Conservation (phyloP, 2,329 filamentous ascomycete species). For the Erysiphe pulchra region DNA sequence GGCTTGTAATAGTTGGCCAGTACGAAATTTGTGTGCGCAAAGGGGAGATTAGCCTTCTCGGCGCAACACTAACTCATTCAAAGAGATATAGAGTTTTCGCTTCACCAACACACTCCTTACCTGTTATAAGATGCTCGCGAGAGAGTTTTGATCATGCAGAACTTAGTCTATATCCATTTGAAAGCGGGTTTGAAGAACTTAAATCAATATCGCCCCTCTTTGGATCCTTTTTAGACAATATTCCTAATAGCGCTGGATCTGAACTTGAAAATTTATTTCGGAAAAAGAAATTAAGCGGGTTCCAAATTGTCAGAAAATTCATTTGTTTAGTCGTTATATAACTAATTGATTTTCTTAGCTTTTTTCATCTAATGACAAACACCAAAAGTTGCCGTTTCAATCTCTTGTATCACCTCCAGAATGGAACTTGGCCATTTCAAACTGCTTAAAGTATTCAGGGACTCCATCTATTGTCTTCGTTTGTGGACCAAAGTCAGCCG, state of each 20-base stretch:
- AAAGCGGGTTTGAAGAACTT: constrained; percentile 24
- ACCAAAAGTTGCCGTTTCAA: constrained; percentile 23
- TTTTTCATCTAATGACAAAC: constrained; percentile 24
- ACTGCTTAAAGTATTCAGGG: constrained; percentile 11
- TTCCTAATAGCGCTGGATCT: constrained; percentile 6
- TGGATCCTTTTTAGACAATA: constrained; percentile 35
- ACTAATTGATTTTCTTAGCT: constrained; percentile 18
- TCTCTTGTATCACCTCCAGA: constrained; percentile 29
- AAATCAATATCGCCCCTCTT: constrained; percentile 39
- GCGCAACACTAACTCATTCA: constrained; percentile 30
- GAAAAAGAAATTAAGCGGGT: constrained; percentile 15
- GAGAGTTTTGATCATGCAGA: constrained; percentile 24
- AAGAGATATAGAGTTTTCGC: constrained; percentile 32
- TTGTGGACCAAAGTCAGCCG: constrained; percentile 44
- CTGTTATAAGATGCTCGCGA: constrained; percentile 28
- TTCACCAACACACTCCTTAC: constrained; percentile 42
- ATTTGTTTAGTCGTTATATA: constrained; percentile 1
- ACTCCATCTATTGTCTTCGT: constrained; percentile 25
- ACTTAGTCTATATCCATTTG: constrained; percentile 25
- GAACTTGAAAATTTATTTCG: constrained; percentile 3
- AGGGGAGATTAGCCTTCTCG: constrained; percentile 38
- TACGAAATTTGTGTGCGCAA: constrained; percentile 35
- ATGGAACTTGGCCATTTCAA: constrained; percentile 24
- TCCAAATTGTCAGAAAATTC: constrained; percentile 20
- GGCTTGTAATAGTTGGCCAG: constrained; percentile 37